Conservation (phyloP, 176 grass and related monocot genomes). For the Rhynchospora pubera region DNA sequence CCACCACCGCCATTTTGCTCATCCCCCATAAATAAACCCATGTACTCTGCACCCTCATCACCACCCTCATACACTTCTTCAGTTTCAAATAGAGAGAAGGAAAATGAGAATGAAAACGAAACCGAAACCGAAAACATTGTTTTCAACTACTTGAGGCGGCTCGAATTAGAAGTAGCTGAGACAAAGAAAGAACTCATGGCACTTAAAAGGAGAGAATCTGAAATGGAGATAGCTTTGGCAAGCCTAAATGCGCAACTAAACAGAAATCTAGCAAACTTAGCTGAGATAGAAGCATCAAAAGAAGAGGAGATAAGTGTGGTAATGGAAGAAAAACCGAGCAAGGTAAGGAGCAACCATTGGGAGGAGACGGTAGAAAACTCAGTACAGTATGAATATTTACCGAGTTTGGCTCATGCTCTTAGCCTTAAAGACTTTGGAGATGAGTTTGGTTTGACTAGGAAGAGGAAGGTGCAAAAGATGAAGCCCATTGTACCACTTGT, state of each 20-base stretch:
- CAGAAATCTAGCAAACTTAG: slow-evolving; percentile 41
- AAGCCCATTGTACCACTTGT: slow-evolving; percentile 82
- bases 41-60: slow-evolving; percentile 59
- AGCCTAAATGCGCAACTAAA: slow-evolving; percentile 65
- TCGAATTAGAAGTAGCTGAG: slow-evolving; percentile 54
- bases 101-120: background rate
- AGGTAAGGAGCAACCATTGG: slow-evolving; percentile 31
- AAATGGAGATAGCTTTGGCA: slow-evolving; percentile 60
- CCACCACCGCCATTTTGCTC: background rate
- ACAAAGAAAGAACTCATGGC: slow-evolving; percentile 55
- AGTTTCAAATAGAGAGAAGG: background rate
- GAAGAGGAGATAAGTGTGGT: slow-evolving; percentile 22
- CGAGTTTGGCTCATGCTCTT: slow-evolving; percentile 51
- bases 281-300: slow-evolving; percentile 48
- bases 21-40: slow-evolving; percentile 20
- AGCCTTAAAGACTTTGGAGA: slow-evolving; percentile 53
- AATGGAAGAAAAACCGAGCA: slow-evolving; percentile 21
- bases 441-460: slow-evolving; percentile 25
- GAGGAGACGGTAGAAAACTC: slow-evolving; percentile 5
- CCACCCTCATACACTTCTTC: slow-evolving; percentile 43
- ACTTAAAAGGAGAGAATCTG: slow-evolving; percentile 47
- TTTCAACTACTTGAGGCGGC: slow-evolving; percentile 42
- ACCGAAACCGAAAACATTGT: slow-evolving; percentile 16
- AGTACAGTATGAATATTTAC: slow-evolving; percentile 47
- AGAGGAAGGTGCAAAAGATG: slow-evolving; percentile 47